A percentile compares a stretch with the other conserved stretches of the same genome.
Evolutionary conservation across 2,329 filamentous ascomycete genomes (phyloP).

Genomic region (Talaromyces atroroseus): DNA sequence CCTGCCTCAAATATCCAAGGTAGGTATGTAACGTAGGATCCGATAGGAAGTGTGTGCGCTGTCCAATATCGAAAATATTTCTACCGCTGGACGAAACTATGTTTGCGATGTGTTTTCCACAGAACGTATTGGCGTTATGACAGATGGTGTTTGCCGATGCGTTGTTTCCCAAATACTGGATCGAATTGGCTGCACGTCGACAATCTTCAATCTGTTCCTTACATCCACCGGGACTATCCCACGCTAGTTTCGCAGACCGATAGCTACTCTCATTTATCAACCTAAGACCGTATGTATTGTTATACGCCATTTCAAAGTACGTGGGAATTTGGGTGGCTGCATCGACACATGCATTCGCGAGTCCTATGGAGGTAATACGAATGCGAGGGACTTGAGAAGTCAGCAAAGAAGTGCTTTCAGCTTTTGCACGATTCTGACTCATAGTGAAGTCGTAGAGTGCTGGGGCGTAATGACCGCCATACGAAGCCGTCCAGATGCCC

Average conservation of each 20-base stretch:
- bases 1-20: conserved; percentile 52
- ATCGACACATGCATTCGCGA: conserved; percentile 55
- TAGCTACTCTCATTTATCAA: conserved; percentile 46
- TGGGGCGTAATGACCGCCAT: conserved; percentile 41
- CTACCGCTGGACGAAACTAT: conserved; percentile 31
- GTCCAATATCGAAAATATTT: conserved; percentile 55
- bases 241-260: conserved; percentile 14
- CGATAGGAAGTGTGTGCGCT: conserved; percentile 29
- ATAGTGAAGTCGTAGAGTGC: conserved; percentile 36
- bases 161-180: conserved; percentile 47
- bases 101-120: conserved; percentile 40
- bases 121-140: conserved; percentile 40
- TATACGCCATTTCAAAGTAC: conserved; percentile 49
- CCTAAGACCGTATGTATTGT: conserved; percentile 50
- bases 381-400: no score
- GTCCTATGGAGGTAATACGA: conserved; percentile 44
- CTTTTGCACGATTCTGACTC: conserved; percentile 33
- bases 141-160: conserved; percentile 45
- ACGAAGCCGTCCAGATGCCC: conserved; percentile 28
- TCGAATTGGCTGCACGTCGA: conserved; percentile 28
- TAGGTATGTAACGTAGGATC: conserved; percentile 51
- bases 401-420: no score
- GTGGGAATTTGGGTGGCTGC: conserved; percentile 43
- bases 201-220: conserved; percentile 50
- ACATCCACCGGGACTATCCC: conserved; percentile 43